These are phyloP conservation scores for Athelia sp. DNA, from an alignment of 1,284 basidiomycete species.

Conservation along the genomic window DNA sequence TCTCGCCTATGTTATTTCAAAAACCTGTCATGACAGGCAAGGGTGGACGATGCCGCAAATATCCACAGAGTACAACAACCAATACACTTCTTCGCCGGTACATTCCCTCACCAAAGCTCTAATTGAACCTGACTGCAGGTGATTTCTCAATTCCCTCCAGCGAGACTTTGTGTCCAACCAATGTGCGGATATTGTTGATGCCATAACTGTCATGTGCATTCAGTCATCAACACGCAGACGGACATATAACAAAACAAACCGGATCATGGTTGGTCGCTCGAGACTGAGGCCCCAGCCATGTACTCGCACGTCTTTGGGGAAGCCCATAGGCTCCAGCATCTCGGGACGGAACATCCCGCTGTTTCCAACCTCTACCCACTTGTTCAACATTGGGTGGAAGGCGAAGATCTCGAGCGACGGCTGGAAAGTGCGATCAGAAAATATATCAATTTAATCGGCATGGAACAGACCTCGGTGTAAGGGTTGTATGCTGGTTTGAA, in stretches of 20 bases:
- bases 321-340: constrained; percentile 99
- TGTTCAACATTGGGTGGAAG: constrained; percentile 90
- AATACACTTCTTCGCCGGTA: not conserved
- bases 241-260: constrained; percentile 42
- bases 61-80: no score
- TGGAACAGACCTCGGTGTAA: constrained; percentile 85
- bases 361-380: constrained; percentile 96
- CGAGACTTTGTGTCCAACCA: constrained; percentile 96
- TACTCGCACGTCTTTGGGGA: constrained; percentile 95
- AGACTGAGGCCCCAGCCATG: constrained; percentile 96
- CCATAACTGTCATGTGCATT: constrained; percentile 48
- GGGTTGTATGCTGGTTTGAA: constrained; percentile 99
- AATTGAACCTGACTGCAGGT: constrained; percentile 81
- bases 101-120: not conserved
- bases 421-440: constrained; percentile 30
- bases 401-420: constrained; percentile 99
- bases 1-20: no score
- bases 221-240: constrained; percentile 1
- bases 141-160: constrained; percentile 87
- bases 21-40: no score
- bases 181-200: constrained; percentile 94
- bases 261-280: constrained; percentile 99
- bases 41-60: no score
- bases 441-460: not conserved
- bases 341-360: constrained; percentile 99